Conservation (phyloP, 164 flowering plant species). For the Brasenia schreberi region DNA sequence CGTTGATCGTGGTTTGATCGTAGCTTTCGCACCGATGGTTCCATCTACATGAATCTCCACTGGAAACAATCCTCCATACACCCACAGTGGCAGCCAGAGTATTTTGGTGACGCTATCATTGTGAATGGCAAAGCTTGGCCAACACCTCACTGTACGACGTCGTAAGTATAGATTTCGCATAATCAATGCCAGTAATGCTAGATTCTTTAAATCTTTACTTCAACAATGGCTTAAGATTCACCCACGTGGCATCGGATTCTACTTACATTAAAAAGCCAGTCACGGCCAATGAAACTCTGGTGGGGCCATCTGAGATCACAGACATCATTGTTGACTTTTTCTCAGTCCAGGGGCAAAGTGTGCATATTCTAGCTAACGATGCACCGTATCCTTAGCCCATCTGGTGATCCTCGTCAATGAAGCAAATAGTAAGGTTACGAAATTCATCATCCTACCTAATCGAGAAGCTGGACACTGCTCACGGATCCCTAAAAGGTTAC, state of each 20-base stretch:
- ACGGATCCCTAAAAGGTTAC: no score
- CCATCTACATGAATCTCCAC: slow-evolving; percentile 19
- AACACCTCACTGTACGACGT: slow-evolving; percentile 22
- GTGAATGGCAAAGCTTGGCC: slow-evolving; percentile 44
- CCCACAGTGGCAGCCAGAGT: slow-evolving; percentile 12
- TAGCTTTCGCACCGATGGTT: slow-evolving; percentile 17
- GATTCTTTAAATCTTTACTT: slow-evolving; percentile 58
- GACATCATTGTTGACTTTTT: slow-evolving; percentile 79
- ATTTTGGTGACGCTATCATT: slow-evolving; percentile 3
- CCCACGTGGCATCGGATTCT: slow-evolving; percentile 72
- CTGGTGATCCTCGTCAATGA: slow-evolving; percentile 48
- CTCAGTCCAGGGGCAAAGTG: slow-evolving; percentile 26
- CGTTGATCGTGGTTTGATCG: slow-evolving; percentile 23
- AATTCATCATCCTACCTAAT: slow-evolving; percentile 46
- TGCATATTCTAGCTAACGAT: slow-evolving; percentile 44
- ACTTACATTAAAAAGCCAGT: slow-evolving; percentile 35
- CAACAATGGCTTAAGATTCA: slow-evolving; percentile 36
- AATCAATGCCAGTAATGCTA: slow-evolving; percentile 68
- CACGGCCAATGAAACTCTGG: slow-evolving; percentile 14
- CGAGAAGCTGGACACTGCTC: no score
- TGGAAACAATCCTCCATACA: slow-evolving; percentile 22
- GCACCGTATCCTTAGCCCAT: slow-evolving; percentile 72
- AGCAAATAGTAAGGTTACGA: slow-evolving; percentile 58
- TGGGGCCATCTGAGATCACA: slow-evolving; percentile 82
- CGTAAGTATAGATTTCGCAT: slow-evolving; percentile 45